Conservation (phyloP, 768 basidiomycete genomes). For the Suillus subalutaceus region DNA sequence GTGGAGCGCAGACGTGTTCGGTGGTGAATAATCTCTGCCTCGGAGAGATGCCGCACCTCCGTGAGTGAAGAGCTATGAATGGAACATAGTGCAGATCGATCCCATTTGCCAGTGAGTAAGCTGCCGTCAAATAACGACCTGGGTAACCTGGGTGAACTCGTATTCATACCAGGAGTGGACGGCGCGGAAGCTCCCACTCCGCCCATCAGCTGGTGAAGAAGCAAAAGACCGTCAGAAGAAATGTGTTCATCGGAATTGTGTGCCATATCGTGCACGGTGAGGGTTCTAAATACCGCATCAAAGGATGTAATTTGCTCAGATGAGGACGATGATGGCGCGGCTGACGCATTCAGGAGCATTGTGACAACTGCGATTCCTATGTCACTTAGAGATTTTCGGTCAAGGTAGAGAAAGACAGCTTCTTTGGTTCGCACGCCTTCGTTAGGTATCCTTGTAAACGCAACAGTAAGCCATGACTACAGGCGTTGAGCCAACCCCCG, state of each 20-base stretch:
- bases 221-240: conserved; percentile 34
- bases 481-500: conserved; percentile 44
- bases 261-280: conserved; percentile 44
- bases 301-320: conserved; percentile 15
- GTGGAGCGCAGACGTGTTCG: conserved; percentile 35
- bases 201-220: conserved; percentile 41
- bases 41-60: conserved; percentile 37
- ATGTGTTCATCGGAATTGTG: conserved; percentile 25
- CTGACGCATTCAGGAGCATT: conserved; percentile 36
- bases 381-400: conserved; percentile 49
- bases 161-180: background rate
- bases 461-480: conserved; percentile 63
- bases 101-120: conserved; percentile 33
- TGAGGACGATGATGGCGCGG: conserved; percentile 5
- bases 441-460: conserved; percentile 45
- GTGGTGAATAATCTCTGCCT: conserved; percentile 40
- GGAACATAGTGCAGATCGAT: conserved; percentile 26
- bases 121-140: conserved; percentile 48
- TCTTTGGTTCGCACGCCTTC: conserved; percentile 32
- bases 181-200: conserved; percentile 18
- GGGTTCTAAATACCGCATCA: conserved; percentile 35
- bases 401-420: conserved; percentile 44
- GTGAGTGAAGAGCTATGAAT: conserved; percentile 27
- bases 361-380: conserved; percentile 45
- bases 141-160: conserved; percentile 19